These are phyloP conservation scores for Beauveria medogensis DNA, from an alignment of 2,329 filamentous ascomycete genomes.

Conservation along the genomic window DNA sequence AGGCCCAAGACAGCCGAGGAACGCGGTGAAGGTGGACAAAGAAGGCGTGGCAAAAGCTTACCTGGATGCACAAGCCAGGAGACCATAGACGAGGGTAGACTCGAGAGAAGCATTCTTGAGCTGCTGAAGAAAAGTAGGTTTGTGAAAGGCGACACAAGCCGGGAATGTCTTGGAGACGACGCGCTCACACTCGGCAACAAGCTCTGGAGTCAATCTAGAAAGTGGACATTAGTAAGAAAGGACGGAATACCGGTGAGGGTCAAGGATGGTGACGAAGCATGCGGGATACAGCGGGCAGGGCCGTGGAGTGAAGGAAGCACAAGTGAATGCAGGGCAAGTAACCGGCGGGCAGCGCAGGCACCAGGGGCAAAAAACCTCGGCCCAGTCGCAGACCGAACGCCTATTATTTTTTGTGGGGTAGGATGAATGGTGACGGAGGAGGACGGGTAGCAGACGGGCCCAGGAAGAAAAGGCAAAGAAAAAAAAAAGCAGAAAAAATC, in stretches of 20 bases:
- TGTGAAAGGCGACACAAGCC: constrained; percentile 55
- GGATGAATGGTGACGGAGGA: constrained; percentile 1
- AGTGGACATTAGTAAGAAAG: constrained; percentile 17
- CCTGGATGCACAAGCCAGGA: constrained; percentile 50
- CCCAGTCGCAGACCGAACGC: constrained; percentile 3
- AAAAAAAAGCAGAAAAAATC: background rate
- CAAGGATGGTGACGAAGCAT: background rate
- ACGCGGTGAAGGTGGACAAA: constrained; percentile 16
- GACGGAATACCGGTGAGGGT: background rate
- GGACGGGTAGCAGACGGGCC: background rate
- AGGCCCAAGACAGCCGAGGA: constrained; percentile 5
- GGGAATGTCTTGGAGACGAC: constrained; percentile 54
- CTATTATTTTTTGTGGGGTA: background rate
- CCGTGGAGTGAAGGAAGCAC: background rate
- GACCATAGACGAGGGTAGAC: constrained; percentile 47
- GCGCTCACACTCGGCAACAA: constrained; percentile 51
- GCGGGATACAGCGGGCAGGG: background rate
- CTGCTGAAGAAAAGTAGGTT: constrained; percentile 53
- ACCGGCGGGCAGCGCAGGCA: background rate
- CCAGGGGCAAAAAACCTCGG: constrained; percentile 7
- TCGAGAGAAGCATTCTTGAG: constrained; percentile 49
- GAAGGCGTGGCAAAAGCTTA: constrained; percentile 29
- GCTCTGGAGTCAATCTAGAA: constrained; percentile 44
- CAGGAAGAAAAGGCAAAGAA: background rate
- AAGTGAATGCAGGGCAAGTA: constrained; percentile 8